Evolutionary conservation across 345 rosid genomes (phyloP).

Genomic region (Pistacia vera): DNA sequence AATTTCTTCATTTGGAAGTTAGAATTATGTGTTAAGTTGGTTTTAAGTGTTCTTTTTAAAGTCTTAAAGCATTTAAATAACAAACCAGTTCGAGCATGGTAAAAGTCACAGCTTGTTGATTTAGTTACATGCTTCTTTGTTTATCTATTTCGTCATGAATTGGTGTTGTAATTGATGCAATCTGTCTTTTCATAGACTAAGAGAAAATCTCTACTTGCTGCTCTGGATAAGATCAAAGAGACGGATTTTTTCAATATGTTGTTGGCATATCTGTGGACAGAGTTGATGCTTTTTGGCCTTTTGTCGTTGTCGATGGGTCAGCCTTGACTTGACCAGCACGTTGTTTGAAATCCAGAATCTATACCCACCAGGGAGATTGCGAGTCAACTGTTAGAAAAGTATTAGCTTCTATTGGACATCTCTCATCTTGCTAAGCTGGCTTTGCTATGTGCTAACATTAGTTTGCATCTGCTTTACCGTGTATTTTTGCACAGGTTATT

Average conservation of each 20-base stretch:
- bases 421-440: too few relatives aligned
- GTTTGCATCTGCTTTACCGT: too few relatives aligned
- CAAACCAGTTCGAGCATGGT: constrained; percentile 44
- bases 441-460: too few relatives aligned
- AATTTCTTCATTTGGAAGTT: constrained; percentile 33
- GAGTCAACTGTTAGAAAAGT: too few relatives aligned
- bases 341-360: too few relatives aligned
- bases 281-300: constrained; percentile 67
- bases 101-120: not conserved
- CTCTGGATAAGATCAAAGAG: constrained; percentile 53
- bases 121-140: not conserved
- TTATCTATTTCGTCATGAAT: not conserved
- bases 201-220: constrained; percentile 65
- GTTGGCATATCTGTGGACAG: constrained; percentile 34
- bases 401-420: too few relatives aligned
- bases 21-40: constrained; percentile 21
- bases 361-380: too few relatives aligned
- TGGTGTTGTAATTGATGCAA: not conserved
- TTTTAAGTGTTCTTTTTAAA: constrained; percentile 13
- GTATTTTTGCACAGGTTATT: too few relatives aligned
- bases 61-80: not conserved
- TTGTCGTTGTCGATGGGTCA: constrained; percentile 78
- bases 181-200: constrained; percentile 35
- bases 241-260: not conserved
- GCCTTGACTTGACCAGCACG: too few relatives aligned